A percentile compares a stretch with the other conserved stretches of the same genome.
Conservation (phyloP, 176 grass and related monocot genomes). For the Puya raimondii region DNA sequence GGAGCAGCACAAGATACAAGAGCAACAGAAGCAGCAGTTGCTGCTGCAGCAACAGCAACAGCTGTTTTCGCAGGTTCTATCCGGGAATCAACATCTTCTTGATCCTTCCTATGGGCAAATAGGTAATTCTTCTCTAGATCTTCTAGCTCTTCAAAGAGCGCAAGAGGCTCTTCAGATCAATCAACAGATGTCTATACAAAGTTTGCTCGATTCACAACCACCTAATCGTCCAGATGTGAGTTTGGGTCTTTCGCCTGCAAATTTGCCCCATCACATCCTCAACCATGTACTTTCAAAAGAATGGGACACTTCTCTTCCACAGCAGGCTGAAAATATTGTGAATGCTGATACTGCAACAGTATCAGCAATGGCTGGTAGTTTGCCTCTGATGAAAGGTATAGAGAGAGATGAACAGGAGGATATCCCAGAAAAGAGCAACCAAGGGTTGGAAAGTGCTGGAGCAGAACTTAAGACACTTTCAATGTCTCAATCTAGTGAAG, state of each 20-base stretch:
- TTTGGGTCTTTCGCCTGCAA: slow-evolving; percentile 11
- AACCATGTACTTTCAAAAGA: slow-evolving; percentile 36
- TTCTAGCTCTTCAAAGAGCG: slow-evolving; percentile 35
- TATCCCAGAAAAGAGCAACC: slow-evolving; percentile 5
- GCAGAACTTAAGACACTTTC: slow-evolving; percentile 15
- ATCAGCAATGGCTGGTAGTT: slow-evolving; percentile 20
- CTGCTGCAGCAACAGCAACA: slow-evolving; percentile 74
- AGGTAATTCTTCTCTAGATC: slow-evolving; percentile 32
- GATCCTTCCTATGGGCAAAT: slow-evolving; percentile 35
- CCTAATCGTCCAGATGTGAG: slow-evolving; percentile 34
- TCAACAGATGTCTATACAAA: slow-evolving; percentile 30
- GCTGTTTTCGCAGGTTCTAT: slow-evolving; percentile 44
- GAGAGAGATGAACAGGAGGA: slow-evolving; percentile 6
- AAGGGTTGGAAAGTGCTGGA: slow-evolving; percentile 11
- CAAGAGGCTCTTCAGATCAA: slow-evolving; percentile 42
- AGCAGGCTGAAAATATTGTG: slow-evolving; percentile 22
- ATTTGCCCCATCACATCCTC: slow-evolving; percentile 35
- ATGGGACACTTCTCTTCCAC: slow-evolving; percentile 12
- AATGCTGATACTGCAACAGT: slow-evolving; percentile 5
- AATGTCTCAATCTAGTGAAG: slow-evolving; percentile 18
- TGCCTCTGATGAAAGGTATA: slow-evolving; percentile 11
- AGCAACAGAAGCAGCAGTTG: slow-evolving; percentile 52
- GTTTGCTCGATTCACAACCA: slow-evolving; percentile 26
- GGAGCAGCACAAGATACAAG: slow-evolving; percentile 45
- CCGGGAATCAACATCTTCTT: slow-evolving; percentile 33